Evolutionary conservation across 305 asterid genomes (phyloP).

Genomic region (Fraxinus floribunda): DNA sequence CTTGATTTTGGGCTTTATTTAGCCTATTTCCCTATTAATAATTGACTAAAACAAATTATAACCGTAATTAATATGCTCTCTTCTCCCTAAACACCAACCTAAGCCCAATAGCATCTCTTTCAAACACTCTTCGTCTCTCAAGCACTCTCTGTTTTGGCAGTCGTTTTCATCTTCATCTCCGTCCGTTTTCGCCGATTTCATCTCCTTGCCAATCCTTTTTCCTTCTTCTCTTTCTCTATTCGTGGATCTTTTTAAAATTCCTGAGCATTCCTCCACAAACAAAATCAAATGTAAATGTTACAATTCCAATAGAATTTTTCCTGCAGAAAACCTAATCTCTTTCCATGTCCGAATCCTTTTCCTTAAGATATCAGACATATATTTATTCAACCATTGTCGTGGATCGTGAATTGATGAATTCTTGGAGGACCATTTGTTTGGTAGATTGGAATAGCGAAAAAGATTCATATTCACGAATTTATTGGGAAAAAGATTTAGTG

Average conservation of each 20-base stretch:
- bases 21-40: too few species aligned
- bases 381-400: background rate
- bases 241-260: background rate
- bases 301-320: constrained; percentile 19
- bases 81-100: too few species aligned
- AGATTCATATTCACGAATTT: background rate
- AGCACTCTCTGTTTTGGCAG: too few species aligned
- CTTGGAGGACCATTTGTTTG: background rate
- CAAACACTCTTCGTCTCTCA: too few species aligned
- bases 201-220: too few species aligned
- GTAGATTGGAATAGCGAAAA: background rate
- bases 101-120: too few species aligned
- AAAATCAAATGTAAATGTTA: constrained; percentile 11
- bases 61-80: too few species aligned
- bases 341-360: constrained; percentile 15
- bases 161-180: background rate
- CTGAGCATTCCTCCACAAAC: constrained; percentile 42
- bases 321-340: constrained; percentile 15
- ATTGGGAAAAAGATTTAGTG: constrained; percentile 2
- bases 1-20: too few species aligned
- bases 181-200: too few species aligned
- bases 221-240: too few species aligned
- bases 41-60: too few species aligned
- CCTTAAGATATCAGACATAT: background rate
- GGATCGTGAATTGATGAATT: background rate